Percentiles rank a stretch among this genome's conserved stretches.
Conservation (phyloP, 441 rosid genomes). For the Dalechampia spathulata region DNA sequence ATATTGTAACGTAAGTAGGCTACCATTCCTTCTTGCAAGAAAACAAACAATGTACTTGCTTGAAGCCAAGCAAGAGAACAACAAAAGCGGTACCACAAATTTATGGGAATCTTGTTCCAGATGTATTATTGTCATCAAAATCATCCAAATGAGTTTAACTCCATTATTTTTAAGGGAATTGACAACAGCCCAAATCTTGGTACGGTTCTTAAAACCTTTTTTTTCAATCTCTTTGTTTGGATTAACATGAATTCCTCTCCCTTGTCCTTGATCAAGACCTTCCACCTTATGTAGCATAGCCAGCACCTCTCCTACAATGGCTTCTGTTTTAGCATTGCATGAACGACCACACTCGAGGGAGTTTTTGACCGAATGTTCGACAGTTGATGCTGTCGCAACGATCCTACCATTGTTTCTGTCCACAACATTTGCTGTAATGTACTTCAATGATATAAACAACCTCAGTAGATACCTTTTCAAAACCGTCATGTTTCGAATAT, state of each 20-base stretch:
- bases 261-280: constrained; percentile 40
- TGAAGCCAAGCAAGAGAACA: too few relatives aligned
- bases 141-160: constrained; percentile 55
- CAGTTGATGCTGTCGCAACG: constrained; percentile 35
- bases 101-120: constrained; percentile 14
- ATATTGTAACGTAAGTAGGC: too few relatives aligned
- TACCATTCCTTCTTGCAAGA: neutral
- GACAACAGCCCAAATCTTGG: constrained; percentile 51
- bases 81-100: too few relatives aligned
- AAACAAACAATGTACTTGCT: neutral
- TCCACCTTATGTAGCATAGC: constrained; percentile 43
- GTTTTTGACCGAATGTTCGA: constrained; percentile 36
- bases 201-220: constrained; percentile 25
- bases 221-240: constrained; percentile 25
- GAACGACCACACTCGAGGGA: constrained; percentile 39
- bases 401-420: constrained; percentile 41
- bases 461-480: constrained; percentile 29
- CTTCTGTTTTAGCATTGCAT: constrained; percentile 43
- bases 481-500: constrained; percentile 9
- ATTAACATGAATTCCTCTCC: constrained; percentile 31
- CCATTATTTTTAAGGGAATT: constrained; percentile 64
- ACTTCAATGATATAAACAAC: constrained; percentile 24
- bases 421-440: constrained; percentile 29
- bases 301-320: constrained; percentile 37
- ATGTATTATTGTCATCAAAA: constrained; percentile 22